phyloP scores from a whole-genome alignment of 1,284 basidiomycete genomes.

The Fomes fomentarius region DNA sequence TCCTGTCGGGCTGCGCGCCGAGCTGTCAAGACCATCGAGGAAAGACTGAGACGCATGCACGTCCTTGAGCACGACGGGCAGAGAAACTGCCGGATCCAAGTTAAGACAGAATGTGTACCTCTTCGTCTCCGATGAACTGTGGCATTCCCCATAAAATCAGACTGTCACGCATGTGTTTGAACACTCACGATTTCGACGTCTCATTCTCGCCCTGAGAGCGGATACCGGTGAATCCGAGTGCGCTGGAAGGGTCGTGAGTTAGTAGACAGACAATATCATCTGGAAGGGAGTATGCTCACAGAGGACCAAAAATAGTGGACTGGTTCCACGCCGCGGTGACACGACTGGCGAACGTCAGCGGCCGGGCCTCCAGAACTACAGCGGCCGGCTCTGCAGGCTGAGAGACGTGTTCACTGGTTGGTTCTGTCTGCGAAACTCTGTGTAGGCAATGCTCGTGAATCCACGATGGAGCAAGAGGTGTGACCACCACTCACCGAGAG shows the following conservation, averaged over 20 bases:
- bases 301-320: conserved; percentile 39
- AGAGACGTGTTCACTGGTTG: no score
- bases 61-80: conserved; percentile 29
- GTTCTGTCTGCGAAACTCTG: no score
- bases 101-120: conserved; percentile 20
- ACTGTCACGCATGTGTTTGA: background rate
- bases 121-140: conserved; percentile 1
- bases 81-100: conserved; percentile 24
- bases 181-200: conserved; percentile 1
- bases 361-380: conserved; percentile 13
- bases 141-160: background rate
- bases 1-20: conserved; percentile 25
- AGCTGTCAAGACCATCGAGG: conserved; percentile 19
- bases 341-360: conserved; percentile 19
- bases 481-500: background rate
- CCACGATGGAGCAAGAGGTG: no score
- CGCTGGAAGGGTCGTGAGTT: background rate
- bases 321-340: conserved; percentile 24
- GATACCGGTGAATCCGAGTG: conserved; percentile 6
- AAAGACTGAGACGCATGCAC: conserved; percentile 21
- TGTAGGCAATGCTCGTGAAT: no score
- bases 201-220: background rate
- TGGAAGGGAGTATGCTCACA: conserved; percentile 29
- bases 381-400: conserved; percentile 6
- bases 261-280: background rate